A percentile compares a stretch with the other conserved stretches of the same genome.
These are phyloP conservation scores for Terfezia boudieri DNA, from an alignment of 495 filamentous ascomycete species.

Conservation along the genomic window DNA sequence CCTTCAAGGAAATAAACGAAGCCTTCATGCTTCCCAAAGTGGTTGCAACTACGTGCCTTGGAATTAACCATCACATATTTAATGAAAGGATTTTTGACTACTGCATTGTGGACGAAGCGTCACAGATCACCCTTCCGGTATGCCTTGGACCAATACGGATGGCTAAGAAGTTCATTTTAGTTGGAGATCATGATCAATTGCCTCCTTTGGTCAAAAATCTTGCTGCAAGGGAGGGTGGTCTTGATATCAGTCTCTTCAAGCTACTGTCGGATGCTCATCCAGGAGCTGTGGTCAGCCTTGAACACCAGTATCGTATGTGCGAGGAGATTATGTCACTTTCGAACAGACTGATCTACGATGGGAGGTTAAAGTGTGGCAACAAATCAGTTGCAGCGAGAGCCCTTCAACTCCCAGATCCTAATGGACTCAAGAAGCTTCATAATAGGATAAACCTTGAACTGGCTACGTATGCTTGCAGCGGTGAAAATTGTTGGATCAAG, in stretches of 20 bases:
- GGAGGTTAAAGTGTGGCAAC: conserved; percentile 72
- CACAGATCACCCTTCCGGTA: conserved; percentile 86
- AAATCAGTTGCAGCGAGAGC: conserved; percentile 42
- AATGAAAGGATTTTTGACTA: conserved; percentile 81
- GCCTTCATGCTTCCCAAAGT: conserved; percentile 65
- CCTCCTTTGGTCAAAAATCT: conserved; percentile 87
- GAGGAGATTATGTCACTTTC: conserved; percentile 86
- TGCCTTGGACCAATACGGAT: conserved; percentile 85
- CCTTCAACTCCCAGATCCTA: conserved; percentile 36
- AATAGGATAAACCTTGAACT: not conserved
- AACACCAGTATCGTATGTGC: conserved; percentile 96
- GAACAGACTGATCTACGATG: conserved; percentile 80
- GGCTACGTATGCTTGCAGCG: conserved; percentile 5
- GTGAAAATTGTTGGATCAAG: conserved; percentile 53
- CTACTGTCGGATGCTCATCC: conserved; percentile 75
- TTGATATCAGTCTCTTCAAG: conserved; percentile 87
- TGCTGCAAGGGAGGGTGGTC: conserved; percentile 59
- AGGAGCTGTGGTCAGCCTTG: conserved; percentile 63
- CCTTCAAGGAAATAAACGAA: conserved; percentile 60
- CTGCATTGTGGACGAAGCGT: conserved; percentile 94
- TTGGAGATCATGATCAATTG: conserved; percentile 89
- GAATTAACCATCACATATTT: conserved; percentile 74
- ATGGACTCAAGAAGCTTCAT: conserved; percentile 25
- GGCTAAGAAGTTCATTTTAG: conserved; percentile 80
- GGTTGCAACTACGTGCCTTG: conserved; percentile 85